Base-by-base conservation (phyloP, 352 stramenopile genomes). In the Pythium rhizo-oryzae region DNA sequence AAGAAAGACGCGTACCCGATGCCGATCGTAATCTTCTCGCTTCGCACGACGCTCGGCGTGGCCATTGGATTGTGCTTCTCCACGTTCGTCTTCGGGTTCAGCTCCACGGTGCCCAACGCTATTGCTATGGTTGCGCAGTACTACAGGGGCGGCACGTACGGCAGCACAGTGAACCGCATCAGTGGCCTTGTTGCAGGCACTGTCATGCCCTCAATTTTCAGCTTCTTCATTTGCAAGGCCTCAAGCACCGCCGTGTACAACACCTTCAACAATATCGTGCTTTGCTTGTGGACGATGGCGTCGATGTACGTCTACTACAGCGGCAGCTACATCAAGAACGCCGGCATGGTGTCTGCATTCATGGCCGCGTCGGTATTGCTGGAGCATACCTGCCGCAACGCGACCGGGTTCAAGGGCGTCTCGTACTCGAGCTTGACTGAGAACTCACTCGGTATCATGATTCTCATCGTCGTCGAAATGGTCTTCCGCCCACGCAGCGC, bases 221-320 rank as follows among this genome's bases (percentile, higher is more conserved):
- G 82, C 65, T 91, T 89, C 62, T 93, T 92, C 65, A 74, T 91
- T 30, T 90, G 79, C 71, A 90, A 86, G 33, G 67, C 74, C 30
- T 70, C 65, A 2, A 76, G 66, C 58, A 66, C 69, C n/a, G 43
- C 69, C 19, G 49, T 83, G 33, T 84, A 89, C 71, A 89, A 87
- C 59, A 47, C 75, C 7, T 50, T 86, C 54, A 93, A 85, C 64
- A 87, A 93, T 63, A n/a, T 74, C 8, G 72, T 84, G 41, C 74
- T 93, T 16, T 90, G 87, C 59, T 12, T 79, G 21, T 91, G 85
- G 82, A 87, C 78, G 7, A 71, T 77, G 37, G 65, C 75, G 16
- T 93, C 82, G 21, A 91, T 93, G 80, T 93, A 91, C 56, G 77
- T 90, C 15, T 87, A 79, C 59, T 93, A 82, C 74, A 88, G 74